Evolutionary conservation across 441 rosid species (phyloP), one percentile per base, ranked within the genome.

Genomic region (Gossypium laxum): DNA sequence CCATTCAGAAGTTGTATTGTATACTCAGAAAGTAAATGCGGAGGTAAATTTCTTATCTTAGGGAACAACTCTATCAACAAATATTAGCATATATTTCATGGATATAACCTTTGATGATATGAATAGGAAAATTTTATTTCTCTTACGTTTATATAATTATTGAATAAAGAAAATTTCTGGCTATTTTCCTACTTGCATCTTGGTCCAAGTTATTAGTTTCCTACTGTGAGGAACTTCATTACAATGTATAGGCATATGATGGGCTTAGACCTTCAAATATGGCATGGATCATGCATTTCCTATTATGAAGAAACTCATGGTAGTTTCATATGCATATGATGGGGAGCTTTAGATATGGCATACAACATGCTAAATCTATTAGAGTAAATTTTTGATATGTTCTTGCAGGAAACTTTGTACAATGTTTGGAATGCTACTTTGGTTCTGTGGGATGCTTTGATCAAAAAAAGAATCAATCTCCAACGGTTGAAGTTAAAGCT

Each of bases 401-500:
- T 79, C 65, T 67, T 76, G 84, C 93, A 94, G 98, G 88, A 81
- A 83, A 84, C 87, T 59, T 72, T 91, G 47, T 84, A 73, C 56
- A 84, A 82, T 71, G 98, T 92, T 58, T 95, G 91, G 97, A 81
- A 80, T 21, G 76, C 82, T 32, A 89, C 86, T 60, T 78, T 83
- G 78, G 81, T 78, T 54, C 83, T 92, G 69, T 82, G 89, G 85
- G 91, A 86, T 76, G 83, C 89, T 57, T 88, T 94, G 65, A 83
- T 81, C 67, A 79, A 79, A 77, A 91, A 89, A 82, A 86, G 87
- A 77, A 86, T 84, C 75, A 74, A 77, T 75, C 83, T 95, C 58
- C 95, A 89, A 74, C 88, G 81, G 84, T 80, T 86, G 77, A 85
- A 78, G 79, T 82, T 83, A 76, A 91, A 89, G 83, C 85, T 91